Percentiles rank a stretch among this genome's conserved stretches.
phyloP scores from a whole-genome alignment of 2,329 filamentous ascomycete genomes.

The Penicillium thymicola region DNA sequence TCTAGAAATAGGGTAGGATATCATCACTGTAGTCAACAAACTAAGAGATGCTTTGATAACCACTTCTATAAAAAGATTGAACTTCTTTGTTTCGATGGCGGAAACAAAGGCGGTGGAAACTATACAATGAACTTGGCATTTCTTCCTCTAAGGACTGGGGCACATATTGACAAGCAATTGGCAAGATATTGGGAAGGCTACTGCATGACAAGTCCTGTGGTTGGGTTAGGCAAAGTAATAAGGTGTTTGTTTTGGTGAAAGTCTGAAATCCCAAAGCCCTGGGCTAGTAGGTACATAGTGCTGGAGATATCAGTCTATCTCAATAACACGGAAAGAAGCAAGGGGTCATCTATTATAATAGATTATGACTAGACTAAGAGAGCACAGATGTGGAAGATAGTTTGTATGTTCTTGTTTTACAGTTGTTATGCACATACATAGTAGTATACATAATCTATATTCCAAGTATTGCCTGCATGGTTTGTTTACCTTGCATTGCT shows the following conservation, averaged over 20 bases:
- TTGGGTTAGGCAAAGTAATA: not conserved
- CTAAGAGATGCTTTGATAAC: not conserved
- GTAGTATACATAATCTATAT: not conserved
- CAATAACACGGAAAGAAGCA: not conserved
- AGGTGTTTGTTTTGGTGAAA: not conserved
- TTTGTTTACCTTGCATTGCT: too few relatives aligned
- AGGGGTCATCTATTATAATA: not conserved
- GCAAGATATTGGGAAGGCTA: too few relatives aligned
- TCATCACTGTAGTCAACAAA: not conserved
- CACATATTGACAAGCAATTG: not conserved
- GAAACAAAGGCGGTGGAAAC: conserved; percentile 2
- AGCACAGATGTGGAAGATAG: not conserved
- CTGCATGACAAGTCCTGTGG: not conserved
- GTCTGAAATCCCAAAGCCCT: not conserved
- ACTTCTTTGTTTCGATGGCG: not conserved
- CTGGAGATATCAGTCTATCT: not conserved
- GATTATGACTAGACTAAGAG: not conserved
- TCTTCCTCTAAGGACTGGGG: not conserved
- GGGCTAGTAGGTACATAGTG: not conserved
- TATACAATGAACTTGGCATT: not conserved
- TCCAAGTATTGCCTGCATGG: too few relatives aligned
- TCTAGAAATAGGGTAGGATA: not conserved
- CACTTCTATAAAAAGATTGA: not conserved
- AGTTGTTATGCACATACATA: not conserved
- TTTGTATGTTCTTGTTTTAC: not conserved